phyloP scores from a whole-genome alignment of 257 asterid genomes.

The Verbascum thapsus region DNA sequence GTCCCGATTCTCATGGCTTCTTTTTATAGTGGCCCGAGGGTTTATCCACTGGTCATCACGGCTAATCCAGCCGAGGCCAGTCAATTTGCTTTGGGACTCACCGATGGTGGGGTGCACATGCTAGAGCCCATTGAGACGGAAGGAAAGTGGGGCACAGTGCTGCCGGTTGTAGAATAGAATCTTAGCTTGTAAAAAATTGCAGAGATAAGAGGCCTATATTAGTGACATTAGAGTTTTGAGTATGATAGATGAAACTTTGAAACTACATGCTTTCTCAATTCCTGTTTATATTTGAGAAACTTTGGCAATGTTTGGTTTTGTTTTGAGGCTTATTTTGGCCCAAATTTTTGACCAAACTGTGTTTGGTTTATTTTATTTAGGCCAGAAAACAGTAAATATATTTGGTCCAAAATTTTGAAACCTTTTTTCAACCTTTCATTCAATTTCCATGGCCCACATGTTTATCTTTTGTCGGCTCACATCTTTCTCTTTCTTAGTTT shows the following conservation, averaged over 20 bases:
- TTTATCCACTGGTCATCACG: slow-evolving; percentile 53
- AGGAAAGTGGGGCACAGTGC: slow-evolving; percentile 57
- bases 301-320: no score
- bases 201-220: neutral
- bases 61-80: slow-evolving; percentile 61
- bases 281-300: no score
- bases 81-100: slow-evolving; percentile 68
- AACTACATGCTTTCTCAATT: no score
- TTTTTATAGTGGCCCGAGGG: slow-evolving; percentile 42
- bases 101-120: slow-evolving; percentile 67
- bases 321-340: no score
- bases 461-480: no score
- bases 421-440: no score
- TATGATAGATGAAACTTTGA: slow-evolving; percentile 8
- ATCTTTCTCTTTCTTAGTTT: no score
- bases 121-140: slow-evolving; percentile 59
- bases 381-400: no score
- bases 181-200: slow-evolving; percentile 28
- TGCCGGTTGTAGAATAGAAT: slow-evolving; percentile 38
- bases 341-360: no score
- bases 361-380: no score
- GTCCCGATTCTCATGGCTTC: slow-evolving; percentile 3
- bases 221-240: slow-evolving; percentile 3
- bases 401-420: no score
- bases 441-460: no score